Evolutionary conservation across 192 early-diverging fungal species (phyloP), one percentile per base, ranked within the genome.

Genomic region (Coemansia sp.): DNA sequence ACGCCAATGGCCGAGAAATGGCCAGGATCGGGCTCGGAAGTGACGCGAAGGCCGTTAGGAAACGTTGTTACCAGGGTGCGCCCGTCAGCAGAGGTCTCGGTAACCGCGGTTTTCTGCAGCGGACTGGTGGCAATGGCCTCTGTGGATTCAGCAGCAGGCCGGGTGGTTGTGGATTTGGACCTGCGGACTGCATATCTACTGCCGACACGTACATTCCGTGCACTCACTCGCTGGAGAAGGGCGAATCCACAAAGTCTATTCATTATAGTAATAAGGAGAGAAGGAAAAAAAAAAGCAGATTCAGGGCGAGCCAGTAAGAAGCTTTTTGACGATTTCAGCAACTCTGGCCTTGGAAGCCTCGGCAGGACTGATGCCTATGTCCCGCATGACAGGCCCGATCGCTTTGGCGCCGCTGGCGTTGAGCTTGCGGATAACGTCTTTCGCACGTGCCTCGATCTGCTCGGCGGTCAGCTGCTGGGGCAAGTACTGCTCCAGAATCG

Each of bases 1-100:
- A 95, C 87, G 18, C 96, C 96, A 9, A 92, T 68, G 2, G 91
- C 85, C 0, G 87, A 84, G 78, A 98, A 98, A 62, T 98, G 94
- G 4, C 91, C 92, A 5, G 87, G 89, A 14, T 81, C 84, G 34
- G 81, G 80, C 73, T 90, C 86, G 0, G 93, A 88, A 0, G 88
- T 87, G 7, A 98, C 86, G 3, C 90, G 83, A 32, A 98, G 65
- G 2, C 96, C 96, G 68, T 98, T 98, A 8, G 89, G 68, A 3
- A 98, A 82, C 21, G 87, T 88, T 21, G 93, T 92, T 21, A 94
- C 69, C 40, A 74, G 66, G 15, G 71, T 77, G 17, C 62, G 44
- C 10, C 75, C 69, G 55, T 71, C 75, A 2, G 53, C 55, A 3
- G 66, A 76, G 0, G 56, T 17, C n/a, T 62, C 54, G 0, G 59